A percentile compares a stretch with the other conserved stretches of the same genome.
Evolutionary conservation across 2,329 filamentous ascomycete species (phyloP).

Genomic region (Teratosphaeriaceae sp.): DNA sequence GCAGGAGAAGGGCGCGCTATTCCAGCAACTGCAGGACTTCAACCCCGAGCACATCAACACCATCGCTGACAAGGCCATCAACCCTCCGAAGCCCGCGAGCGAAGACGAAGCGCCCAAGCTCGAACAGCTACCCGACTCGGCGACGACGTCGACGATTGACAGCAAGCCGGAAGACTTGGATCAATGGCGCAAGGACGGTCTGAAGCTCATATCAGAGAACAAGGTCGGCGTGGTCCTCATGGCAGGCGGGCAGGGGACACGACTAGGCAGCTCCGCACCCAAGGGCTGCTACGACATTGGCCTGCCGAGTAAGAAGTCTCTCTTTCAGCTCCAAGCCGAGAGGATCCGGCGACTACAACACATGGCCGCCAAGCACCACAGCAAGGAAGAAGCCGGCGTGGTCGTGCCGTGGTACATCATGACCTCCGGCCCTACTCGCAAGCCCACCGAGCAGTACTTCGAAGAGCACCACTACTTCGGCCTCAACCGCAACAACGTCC

Average conservation of each 20-base stretch:
- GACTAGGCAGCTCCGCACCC: conserved; percentile 86
- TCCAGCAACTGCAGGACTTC: conserved; percentile 73
- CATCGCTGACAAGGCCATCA: conserved; percentile 73
- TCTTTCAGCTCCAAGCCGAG: conserved; percentile 98
- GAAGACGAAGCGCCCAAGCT: conserved; percentile 51
- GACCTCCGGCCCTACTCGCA: conserved; percentile 91
- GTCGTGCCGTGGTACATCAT: conserved; percentile 98
- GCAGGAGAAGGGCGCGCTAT: conserved; percentile 70
- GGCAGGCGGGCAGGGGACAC: conserved; percentile 94
- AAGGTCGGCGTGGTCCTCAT: conserved; percentile 84
- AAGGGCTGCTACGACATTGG: conserved; percentile 98
- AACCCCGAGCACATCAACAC: conserved; percentile 83
- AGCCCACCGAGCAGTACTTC: conserved; percentile 91
- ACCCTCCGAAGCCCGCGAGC: conserved; percentile 59
- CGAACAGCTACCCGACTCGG: conserved; percentile 81
- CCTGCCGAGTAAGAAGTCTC: conserved; percentile 82
- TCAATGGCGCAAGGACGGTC: conserved; percentile 71
- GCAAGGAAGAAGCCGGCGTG: conserved; percentile 45
- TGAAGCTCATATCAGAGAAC: conserved; percentile 60
- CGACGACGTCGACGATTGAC: conserved; percentile 86
- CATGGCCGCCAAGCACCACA: conserved; percentile 66
- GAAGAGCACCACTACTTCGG: conserved; percentile 87
- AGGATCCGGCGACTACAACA: conserved; percentile 80
- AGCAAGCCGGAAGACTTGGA: conserved; percentile 71
- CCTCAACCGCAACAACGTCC: conserved; percentile 73